Percentiles rank a stretch among this genome's conserved stretches.
These are phyloP conservation scores for Terana coerulea DNA, from an alignment of 768 basidiomycete genomes.

Conservation along the genomic window DNA sequence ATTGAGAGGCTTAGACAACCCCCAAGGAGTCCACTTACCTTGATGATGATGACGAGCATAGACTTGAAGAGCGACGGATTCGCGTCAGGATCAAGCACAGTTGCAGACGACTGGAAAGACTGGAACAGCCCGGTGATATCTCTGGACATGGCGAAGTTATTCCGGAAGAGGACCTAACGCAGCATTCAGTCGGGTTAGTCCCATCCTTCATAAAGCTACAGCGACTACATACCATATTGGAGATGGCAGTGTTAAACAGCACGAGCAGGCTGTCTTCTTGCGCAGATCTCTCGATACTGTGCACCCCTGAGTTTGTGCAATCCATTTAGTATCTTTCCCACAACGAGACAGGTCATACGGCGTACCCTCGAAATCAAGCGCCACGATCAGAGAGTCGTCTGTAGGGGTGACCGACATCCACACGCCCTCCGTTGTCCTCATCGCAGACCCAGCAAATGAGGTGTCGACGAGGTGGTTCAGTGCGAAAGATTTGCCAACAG, in stretches of 20 bases:
- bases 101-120: constrained; percentile 57
- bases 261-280: constrained; percentile 64
- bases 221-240: constrained; percentile 45
- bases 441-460: constrained; percentile 62
- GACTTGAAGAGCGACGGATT: constrained; percentile 60
- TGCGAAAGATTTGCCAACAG: constrained; percentile 57
- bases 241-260: constrained; percentile 62
- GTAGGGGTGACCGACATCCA: constrained; percentile 69
- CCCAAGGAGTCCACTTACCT: constrained; percentile 31
- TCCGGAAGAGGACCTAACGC: constrained; percentile 55
- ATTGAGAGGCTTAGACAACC: not conserved
- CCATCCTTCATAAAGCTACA: too few species aligned
- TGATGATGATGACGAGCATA: constrained; percentile 59
- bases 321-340: not conserved
- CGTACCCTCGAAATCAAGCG: constrained; percentile 63
- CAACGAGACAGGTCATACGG: not conserved
- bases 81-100: constrained; percentile 51
- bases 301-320: constrained; percentile 48
- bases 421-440: constrained; percentile 63
- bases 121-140: constrained; percentile 60
- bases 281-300: constrained; percentile 58
- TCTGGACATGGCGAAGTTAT: constrained; percentile 59
- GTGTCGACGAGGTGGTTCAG: constrained; percentile 61
- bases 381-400: constrained; percentile 47
- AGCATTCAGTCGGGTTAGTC: too few species aligned